A percentile compares a stretch with the other conserved stretches of the same genome.
Conservation (phyloP, 129 eudicot genomes). For the Calendula officinalis region DNA sequence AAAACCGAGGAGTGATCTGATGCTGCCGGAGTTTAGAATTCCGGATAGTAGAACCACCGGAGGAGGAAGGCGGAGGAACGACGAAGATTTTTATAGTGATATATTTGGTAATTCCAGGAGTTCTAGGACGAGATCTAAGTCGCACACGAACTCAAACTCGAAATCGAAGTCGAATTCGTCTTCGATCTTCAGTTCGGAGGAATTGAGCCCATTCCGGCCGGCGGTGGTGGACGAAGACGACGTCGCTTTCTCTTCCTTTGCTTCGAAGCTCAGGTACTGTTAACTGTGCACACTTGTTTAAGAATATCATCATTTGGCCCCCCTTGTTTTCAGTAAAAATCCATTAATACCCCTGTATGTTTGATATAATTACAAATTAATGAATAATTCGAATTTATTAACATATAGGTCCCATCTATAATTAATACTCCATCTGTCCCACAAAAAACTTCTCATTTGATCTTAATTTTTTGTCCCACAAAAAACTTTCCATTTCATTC, state of each 20-base stretch:
- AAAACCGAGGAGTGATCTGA: slow-evolving; percentile 45
- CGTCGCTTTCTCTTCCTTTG: slow-evolving; percentile 35
- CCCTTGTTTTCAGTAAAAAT: not conserved
- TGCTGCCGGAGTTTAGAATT: slow-evolving; percentile 67
- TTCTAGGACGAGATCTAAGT: slow-evolving; percentile 51
- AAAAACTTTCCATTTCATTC: too few relatives aligned
- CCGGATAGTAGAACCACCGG: slow-evolving; percentile 36
- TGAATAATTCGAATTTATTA: not conserved
- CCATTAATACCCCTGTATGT: not conserved
- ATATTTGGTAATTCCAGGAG: slow-evolving; percentile 49
- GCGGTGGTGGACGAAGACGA: slow-evolving; percentile 51
- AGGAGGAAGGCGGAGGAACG: slow-evolving; percentile 24
- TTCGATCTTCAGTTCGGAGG: slow-evolving; percentile 70
- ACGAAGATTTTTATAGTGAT: slow-evolving; percentile 57
- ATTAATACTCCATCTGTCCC: too few relatives aligned
- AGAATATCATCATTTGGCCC: slow-evolving; percentile 4
- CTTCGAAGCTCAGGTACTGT: slow-evolving; percentile 76
- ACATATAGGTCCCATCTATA: slow-evolving; percentile 3
- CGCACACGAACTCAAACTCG: slow-evolving; percentile 34
- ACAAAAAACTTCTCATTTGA: too few relatives aligned
- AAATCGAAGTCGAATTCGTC: slow-evolving; percentile 69
- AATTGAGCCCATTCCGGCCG: slow-evolving; percentile 61
- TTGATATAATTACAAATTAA: not conserved
- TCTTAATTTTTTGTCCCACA: too few relatives aligned
- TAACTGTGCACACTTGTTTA: not conserved